These are phyloP conservation scores for Lactarius psammicola DNA, from an alignment of 768 basidiomycete genomes.

Conservation along the genomic window DNA sequence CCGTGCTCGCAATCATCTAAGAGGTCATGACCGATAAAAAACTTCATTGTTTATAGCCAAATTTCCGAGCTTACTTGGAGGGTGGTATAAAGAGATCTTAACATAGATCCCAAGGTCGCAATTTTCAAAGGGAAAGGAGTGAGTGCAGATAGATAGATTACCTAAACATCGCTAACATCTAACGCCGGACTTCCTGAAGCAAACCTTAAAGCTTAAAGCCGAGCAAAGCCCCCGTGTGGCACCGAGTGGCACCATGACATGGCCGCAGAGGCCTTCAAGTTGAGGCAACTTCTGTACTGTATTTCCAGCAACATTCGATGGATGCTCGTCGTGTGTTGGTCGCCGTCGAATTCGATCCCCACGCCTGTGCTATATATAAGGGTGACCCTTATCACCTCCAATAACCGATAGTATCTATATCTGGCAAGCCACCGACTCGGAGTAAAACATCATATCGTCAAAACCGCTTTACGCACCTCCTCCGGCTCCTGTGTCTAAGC, in stretches of 20 bases:
- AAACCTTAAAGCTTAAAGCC: too few relatives aligned
- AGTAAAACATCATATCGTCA: neutral
- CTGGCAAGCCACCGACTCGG: neutral
- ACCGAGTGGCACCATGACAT: too few relatives aligned
- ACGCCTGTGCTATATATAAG: neutral
- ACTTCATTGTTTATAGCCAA: neutral
- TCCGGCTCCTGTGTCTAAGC: conserved; percentile 31
- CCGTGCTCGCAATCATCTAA: neutral
- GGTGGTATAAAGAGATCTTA: too few relatives aligned
- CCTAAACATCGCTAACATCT: too few relatives aligned
- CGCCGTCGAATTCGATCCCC: neutral
- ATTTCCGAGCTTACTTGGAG: too few relatives aligned
- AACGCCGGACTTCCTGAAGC: too few relatives aligned
- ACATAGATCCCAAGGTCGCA: too few relatives aligned
- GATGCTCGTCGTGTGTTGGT: neutral
- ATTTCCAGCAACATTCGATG: neutral
- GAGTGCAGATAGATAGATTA: too few relatives aligned
- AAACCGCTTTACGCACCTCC: neutral
- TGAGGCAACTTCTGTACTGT: neutral
- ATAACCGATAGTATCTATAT: neutral
- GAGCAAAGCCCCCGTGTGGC: too few relatives aligned
- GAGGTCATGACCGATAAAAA: neutral
- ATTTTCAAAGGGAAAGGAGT: too few relatives aligned
- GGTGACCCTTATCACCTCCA: neutral
- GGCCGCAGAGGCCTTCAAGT: too few relatives aligned